Percentiles rank a stretch among this genome's conserved stretches.
Evolutionary conservation across 768 basidiomycete species (phyloP).

Genomic region (Mycena crocata): DNA sequence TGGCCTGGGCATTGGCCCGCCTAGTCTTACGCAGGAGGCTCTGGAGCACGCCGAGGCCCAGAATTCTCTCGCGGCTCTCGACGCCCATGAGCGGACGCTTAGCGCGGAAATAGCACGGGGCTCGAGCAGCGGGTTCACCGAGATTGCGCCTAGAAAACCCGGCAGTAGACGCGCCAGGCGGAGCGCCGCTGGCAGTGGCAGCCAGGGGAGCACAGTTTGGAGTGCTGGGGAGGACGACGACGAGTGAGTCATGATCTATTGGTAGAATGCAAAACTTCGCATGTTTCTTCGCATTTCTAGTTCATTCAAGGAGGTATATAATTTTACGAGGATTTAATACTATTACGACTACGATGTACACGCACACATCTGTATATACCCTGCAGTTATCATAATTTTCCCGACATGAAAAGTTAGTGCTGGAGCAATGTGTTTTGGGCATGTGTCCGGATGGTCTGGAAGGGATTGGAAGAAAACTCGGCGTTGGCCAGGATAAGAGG

Average conservation of each 20-base stretch:
- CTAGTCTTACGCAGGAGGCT: slow-evolving; percentile 77
- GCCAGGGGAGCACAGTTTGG: slow-evolving; percentile 76
- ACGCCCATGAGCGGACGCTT: slow-evolving; percentile 79
- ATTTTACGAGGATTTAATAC: slow-evolving; percentile 15
- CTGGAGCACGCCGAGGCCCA: slow-evolving; percentile 84
- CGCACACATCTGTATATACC: slow-evolving; percentile 26
- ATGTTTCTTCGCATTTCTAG: slow-evolving; percentile 21
- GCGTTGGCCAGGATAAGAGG: slow-evolving; percentile 77
- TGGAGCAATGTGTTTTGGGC: slow-evolving; percentile 81
- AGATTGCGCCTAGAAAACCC: slow-evolving; percentile 65
- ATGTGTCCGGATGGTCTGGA: slow-evolving; percentile 82
- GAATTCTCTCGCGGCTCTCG: slow-evolving; percentile 79
- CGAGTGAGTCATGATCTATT: slow-evolving; percentile 36
- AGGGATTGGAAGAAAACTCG: slow-evolving; percentile 75
- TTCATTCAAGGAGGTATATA: slow-evolving; percentile 15
- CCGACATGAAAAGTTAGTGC: slow-evolving; percentile 43
- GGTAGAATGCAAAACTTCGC: neutral
- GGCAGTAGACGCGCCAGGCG: slow-evolving; percentile 70
- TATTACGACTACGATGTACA: slow-evolving; percentile 22
- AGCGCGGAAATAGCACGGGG: slow-evolving; percentile 85
- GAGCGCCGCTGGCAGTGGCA: slow-evolving; percentile 67
- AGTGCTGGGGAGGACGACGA: slow-evolving; percentile 80
- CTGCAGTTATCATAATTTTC: neutral
- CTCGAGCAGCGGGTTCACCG: slow-evolving; percentile 80
- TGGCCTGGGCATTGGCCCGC: slow-evolving; percentile 49